Evolutionary conservation across 331 rosid species (phyloP).

Genomic region (Ulmus americana): DNA sequence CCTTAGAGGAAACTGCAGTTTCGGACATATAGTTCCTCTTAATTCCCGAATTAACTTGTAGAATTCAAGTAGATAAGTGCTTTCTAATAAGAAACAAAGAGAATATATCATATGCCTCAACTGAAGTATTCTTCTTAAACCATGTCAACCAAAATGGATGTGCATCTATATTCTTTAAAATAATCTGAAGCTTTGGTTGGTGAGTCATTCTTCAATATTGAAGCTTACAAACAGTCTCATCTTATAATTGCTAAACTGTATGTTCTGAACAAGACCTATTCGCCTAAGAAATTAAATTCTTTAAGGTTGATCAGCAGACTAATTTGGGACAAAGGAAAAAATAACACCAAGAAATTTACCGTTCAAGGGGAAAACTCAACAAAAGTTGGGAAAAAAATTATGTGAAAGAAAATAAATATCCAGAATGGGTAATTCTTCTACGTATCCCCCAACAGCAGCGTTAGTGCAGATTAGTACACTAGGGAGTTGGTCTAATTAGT

Average conservation of each 20-base stretch:
- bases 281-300: no score
- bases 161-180: not conserved
- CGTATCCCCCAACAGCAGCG: not conserved
- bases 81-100: not conserved
- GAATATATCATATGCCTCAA: not conserved
- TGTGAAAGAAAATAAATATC: no score
- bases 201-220: not conserved
- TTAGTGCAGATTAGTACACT: not conserved
- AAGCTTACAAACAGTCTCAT: not conserved
- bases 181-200: not conserved
- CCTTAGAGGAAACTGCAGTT: constrained; percentile 13
- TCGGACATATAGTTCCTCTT: not conserved
- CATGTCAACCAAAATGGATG: not conserved
- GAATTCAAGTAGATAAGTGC: not conserved
- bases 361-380: no score
- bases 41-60: not conserved
- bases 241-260: not conserved
- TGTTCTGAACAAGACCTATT: not conserved
- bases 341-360: no score
- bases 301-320: no score
- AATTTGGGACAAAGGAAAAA: not conserved
- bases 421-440: no score
- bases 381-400: no score
- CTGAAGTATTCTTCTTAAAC: not conserved
- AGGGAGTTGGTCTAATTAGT: no score